phyloP scores from a whole-genome alignment of 805 yeast genomes.

The Metschnikowia shivogae region DNA sequence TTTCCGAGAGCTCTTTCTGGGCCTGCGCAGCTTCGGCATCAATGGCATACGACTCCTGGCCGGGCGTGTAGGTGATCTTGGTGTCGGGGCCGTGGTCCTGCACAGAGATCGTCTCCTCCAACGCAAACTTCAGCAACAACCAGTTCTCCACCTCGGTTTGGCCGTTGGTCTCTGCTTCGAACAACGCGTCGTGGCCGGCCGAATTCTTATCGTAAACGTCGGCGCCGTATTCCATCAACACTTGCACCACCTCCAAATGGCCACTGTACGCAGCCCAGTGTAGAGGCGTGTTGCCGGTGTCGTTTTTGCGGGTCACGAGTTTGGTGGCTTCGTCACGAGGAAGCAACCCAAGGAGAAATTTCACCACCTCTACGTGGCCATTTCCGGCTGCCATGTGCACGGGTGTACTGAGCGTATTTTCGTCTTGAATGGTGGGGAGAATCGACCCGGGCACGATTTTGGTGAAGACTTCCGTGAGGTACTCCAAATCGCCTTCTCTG shows the following conservation, averaged over 20 bases:
- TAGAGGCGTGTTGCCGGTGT: conserved; percentile 86
- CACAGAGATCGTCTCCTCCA: conserved; percentile 50
- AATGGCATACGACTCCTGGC: conserved; percentile 41
- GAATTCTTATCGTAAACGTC: conserved; percentile 78
- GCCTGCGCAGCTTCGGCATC: conserved; percentile 33
- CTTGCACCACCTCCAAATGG: conserved; percentile 63
- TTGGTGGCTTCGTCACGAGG: conserved; percentile 39
- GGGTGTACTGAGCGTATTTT: conserved; percentile 64
- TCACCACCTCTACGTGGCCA: conserved; percentile 72
- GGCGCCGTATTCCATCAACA: conserved; percentile 69
- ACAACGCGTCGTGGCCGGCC: conserved; percentile 78
- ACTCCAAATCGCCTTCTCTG: conserved; percentile 81
- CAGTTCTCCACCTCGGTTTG: conserved; percentile 75
- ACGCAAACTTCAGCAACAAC: conserved; percentile 67
- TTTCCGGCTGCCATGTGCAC: conserved; percentile 96
- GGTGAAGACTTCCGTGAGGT: conserved; percentile 63
- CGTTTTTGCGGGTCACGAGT: conserved; percentile 46
- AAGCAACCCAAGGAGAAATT: conserved; percentile 52
- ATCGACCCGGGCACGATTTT: conserved; percentile 46
- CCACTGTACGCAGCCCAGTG: conserved; percentile 97
- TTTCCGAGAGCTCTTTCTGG: conserved; percentile 8
- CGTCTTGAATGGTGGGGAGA: conserved; percentile 51
- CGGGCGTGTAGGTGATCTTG: conserved; percentile 41
- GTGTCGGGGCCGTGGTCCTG: conserved; percentile 39
- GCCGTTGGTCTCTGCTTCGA: conserved; percentile 80